Evolutionary conservation across 2,329 filamentous ascomycete genomes (phyloP).

Genomic region (Botrytis paeoniae): DNA sequence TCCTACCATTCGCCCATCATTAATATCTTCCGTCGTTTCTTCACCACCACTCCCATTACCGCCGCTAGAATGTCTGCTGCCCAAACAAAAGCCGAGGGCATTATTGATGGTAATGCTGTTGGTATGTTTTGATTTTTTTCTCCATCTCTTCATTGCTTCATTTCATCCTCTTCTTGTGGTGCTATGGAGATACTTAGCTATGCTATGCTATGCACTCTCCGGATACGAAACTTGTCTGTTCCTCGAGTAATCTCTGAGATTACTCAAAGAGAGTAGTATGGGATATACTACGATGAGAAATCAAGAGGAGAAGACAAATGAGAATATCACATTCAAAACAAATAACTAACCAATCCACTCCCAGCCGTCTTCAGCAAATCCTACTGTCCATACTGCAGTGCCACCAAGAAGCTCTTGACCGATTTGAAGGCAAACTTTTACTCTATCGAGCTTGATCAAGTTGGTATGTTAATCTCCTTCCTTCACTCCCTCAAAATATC

Average conservation of each 20-base stretch:
- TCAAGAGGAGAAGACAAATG: too few relatives aligned
- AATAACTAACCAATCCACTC: not conserved
- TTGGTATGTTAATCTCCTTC: constrained; percentile 49
- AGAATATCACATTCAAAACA: not conserved
- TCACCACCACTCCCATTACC: constrained; percentile 55
- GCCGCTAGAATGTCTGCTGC: constrained; percentile 76
- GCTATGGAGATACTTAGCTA: too few relatives aligned
- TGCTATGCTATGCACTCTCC: too few relatives aligned
- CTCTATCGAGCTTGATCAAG: constrained; percentile 79
- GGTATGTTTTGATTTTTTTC: constrained; percentile 49
- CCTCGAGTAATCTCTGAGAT: not conserved
- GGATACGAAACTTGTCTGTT: too few relatives aligned
- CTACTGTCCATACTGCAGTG: constrained; percentile 89
- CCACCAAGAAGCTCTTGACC: constrained; percentile 72
- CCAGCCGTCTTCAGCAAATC: constrained; percentile 93
- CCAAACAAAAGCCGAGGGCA: constrained; percentile 75
- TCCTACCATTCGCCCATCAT: constrained; percentile 41
- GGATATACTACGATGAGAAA: not conserved
- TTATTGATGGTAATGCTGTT: constrained; percentile 88
- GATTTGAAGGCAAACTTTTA: constrained; percentile 69
- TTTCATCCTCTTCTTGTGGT: not conserved
- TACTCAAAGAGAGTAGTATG: too few relatives aligned
- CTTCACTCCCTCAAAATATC: not conserved
- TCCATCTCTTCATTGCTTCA: too few relatives aligned
- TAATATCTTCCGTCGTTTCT: constrained; percentile 72